Evolutionary conservation across 2,329 filamentous ascomycete species (phyloP).

Genomic region (Colletotrichum lindemuthianum): DNA sequence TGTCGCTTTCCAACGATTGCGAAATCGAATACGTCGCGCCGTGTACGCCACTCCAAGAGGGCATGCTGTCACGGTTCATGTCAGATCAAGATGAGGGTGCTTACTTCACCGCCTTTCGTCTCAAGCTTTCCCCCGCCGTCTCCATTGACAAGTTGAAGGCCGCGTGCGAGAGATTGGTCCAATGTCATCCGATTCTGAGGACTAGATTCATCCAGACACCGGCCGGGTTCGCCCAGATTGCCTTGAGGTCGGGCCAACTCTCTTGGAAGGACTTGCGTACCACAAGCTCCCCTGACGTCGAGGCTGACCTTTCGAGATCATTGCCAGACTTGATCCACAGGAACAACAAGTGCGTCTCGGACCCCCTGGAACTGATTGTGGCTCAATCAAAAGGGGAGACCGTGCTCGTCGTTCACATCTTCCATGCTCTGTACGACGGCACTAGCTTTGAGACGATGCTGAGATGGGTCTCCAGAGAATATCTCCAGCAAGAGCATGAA

Average conservation of each 20-base stretch:
- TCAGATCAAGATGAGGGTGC: conserved; percentile 61
- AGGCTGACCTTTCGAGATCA: conserved; percentile 46
- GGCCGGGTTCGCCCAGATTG: conserved; percentile 81
- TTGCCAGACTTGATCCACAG: conserved; percentile 62
- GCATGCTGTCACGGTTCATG: conserved; percentile 79
- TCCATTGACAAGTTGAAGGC: conserved; percentile 58
- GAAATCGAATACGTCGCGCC: conserved; percentile 80
- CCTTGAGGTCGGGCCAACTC: conserved; percentile 56
- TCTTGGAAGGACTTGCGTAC: conserved; percentile 54
- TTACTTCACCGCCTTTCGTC: conserved; percentile 82
- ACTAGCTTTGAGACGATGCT: conserved; percentile 78
- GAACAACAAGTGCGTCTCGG: conserved; percentile 59
- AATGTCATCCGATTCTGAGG: conserved; percentile 71
- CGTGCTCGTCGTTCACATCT: conserved; percentile 73
- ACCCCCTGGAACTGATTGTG: conserved; percentile 63
- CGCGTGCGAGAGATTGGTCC: conserved; percentile 68
- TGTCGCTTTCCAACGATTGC: conserved; percentile 30
- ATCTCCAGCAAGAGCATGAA: conserved; percentile 47
- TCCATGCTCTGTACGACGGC: conserved; percentile 90
- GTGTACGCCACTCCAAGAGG: conserved; percentile 87
- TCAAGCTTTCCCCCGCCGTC: conserved; percentile 59
- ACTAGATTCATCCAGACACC: conserved; percentile 77
- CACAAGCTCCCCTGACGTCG: conserved; percentile 42
- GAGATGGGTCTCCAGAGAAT: conserved; percentile 63
- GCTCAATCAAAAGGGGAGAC: conserved; percentile 42